Percentiles rank a stretch among this genome's conserved stretches.
Conservation (phyloP, 2,329 filamentous ascomycete species). For the Calonectria honghensis region DNA sequence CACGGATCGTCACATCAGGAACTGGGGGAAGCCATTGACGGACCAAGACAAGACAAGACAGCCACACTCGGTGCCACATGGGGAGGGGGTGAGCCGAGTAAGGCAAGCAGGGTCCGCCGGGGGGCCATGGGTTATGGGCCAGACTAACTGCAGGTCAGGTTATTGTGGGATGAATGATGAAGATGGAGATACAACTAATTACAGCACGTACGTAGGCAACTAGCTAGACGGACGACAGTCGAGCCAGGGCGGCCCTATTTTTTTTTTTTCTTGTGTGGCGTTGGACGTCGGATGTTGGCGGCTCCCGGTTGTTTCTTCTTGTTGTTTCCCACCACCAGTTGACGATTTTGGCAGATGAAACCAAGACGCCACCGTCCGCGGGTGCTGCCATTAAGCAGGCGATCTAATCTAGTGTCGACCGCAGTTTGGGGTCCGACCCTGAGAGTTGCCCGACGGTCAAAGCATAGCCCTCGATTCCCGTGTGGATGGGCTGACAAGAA, state of each 20-base stretch:
- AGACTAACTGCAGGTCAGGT: constrained; percentile 31
- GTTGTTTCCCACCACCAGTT: constrained; percentile 21
- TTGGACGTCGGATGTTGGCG: constrained; percentile 14
- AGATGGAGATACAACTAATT: constrained; percentile 21
- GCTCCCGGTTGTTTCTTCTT: constrained; percentile 24
- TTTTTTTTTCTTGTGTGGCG: not conserved
- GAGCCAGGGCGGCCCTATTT: constrained; percentile 2
- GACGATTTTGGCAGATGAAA: constrained; percentile 29
- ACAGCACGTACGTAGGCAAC: constrained; percentile 2
- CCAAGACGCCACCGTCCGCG: constrained; percentile 17
- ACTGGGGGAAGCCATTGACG: constrained; percentile 27
- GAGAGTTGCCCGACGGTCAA: constrained; percentile 3
- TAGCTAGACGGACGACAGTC: not conserved
- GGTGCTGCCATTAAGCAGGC: constrained; percentile 2
- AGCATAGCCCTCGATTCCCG: not conserved
- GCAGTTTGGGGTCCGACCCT: not conserved
- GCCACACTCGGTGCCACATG: constrained; percentile 20
- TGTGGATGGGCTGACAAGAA: not conserved
- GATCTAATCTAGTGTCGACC: constrained; percentile 16
- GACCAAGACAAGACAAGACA: constrained; percentile 32
- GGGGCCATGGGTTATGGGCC: constrained; percentile 21
- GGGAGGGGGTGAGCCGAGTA: constrained; percentile 23
- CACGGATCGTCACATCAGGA: constrained; percentile 39
- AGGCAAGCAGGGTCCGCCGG: constrained; percentile 24
- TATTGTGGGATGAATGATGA: constrained; percentile 29